phyloP scores from a whole-genome alignment of 768 basidiomycete genomes.

The Baorangia bicolor region DNA sequence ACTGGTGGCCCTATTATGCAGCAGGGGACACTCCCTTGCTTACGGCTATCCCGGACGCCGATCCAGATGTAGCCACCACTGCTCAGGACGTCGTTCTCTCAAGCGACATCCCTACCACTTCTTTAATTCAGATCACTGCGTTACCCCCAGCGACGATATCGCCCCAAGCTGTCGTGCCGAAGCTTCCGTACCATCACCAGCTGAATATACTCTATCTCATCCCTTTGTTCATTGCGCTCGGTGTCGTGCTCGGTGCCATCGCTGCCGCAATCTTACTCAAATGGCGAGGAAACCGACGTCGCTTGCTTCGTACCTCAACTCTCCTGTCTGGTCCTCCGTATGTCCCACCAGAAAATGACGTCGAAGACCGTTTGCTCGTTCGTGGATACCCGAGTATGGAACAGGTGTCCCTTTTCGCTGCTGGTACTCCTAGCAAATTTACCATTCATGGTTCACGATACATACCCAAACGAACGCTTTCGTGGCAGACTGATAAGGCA shows the following conservation, averaged over 20 bases:
- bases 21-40: constrained; percentile 18
- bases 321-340: constrained; percentile 29
- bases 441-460: constrained; percentile 31
- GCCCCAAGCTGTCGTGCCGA: constrained; percentile 12
- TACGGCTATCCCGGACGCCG: background rate
- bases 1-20: constrained; percentile 41
- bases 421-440: constrained; percentile 29
- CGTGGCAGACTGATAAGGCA: constrained; percentile 6
- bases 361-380: constrained; percentile 14
- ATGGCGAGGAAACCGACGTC: constrained; percentile 5
- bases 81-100: background rate
- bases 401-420: constrained; percentile 24
- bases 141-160: constrained; percentile 27
- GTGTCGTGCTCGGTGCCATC: constrained; percentile 25
- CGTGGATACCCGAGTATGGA: constrained; percentile 27
- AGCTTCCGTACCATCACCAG: constrained; percentile 21
- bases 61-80: background rate
- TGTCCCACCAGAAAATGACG: constrained; percentile 17
- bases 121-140: constrained; percentile 36
- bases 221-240: constrained; percentile 27
- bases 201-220: constrained; percentile 28
- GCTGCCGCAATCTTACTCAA: constrained; percentile 7
- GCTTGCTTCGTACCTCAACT: constrained; percentile 14
- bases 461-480: constrained; percentile 9
- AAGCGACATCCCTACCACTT: constrained; percentile 8